A percentile compares a stretch with the other conserved stretches of the same genome.
Evolutionary conservation across 345 rosid species (phyloP).

Genomic region (Bruguiera gymnorhiza): DNA sequence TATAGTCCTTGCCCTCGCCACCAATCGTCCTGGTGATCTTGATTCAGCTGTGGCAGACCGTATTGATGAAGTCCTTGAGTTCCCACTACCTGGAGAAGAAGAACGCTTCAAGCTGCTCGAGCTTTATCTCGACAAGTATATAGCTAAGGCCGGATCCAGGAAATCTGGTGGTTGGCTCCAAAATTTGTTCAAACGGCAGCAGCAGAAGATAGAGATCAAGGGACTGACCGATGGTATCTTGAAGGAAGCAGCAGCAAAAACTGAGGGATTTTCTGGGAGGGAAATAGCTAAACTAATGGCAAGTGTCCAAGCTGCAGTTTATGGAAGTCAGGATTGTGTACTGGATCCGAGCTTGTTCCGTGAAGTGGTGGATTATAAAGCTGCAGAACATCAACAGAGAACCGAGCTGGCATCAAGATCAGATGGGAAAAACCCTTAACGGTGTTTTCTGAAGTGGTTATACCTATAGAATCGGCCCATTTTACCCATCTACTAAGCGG

Average conservation of each 20-base stretch:
- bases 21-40: slow-evolving; percentile 95
- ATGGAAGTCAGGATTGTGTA: slow-evolving; percentile 74
- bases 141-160: slow-evolving; percentile 60
- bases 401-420: slow-evolving; percentile 50
- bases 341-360: slow-evolving; percentile 70
- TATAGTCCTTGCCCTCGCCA: slow-evolving; percentile 88
- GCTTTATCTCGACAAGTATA: slow-evolving; percentile 84
- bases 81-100: slow-evolving; percentile 78
- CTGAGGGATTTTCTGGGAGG: slow-evolving; percentile 85
- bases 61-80: slow-evolving; percentile 85
- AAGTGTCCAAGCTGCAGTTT: slow-evolving; percentile 85
- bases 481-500: not conserved
- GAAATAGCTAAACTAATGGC: slow-evolving; percentile 95
- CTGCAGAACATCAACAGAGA: slow-evolving; percentile 89
- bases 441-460: not conserved
- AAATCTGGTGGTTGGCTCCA: slow-evolving; percentile 49
- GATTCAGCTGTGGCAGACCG: slow-evolving; percentile 94
- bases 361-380: slow-evolving; percentile 92
- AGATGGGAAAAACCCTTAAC: slow-evolving; percentile 3
- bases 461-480: not conserved
- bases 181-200: slow-evolving; percentile 51
- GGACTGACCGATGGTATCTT: slow-evolving; percentile 71
- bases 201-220: slow-evolving; percentile 67
- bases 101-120: slow-evolving; percentile 85
- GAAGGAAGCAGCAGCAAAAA: slow-evolving; percentile 81